Conservation (phyloP, 1,139 yeast species). For the Scheffersomyces insectosa region DNA sequence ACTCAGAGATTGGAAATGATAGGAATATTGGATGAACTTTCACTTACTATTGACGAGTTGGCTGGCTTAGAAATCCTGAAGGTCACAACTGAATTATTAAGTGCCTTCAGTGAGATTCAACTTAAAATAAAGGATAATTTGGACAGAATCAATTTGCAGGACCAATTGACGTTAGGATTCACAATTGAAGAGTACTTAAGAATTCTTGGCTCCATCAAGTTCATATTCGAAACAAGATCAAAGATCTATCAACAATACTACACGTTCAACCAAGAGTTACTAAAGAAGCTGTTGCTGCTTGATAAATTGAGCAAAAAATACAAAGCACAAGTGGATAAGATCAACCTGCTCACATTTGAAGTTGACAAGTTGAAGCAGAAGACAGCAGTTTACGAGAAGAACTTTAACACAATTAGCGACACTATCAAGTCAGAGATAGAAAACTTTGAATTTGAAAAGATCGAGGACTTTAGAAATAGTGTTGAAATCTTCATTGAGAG, state of each 20-base stretch:
- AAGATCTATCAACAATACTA: slow-evolving; percentile 66
- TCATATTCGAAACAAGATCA: slow-evolving; percentile 73
- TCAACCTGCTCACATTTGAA: slow-evolving; percentile 55
- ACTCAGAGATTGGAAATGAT: slow-evolving; percentile 76
- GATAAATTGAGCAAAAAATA: slow-evolving; percentile 59
- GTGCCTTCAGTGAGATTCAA: slow-evolving; percentile 70
- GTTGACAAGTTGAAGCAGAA: slow-evolving; percentile 59
- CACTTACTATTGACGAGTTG: slow-evolving; percentile 67
- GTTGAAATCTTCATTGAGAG: slow-evolving; percentile 91
- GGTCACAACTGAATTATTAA: slow-evolving; percentile 55
- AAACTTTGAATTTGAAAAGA: slow-evolving; percentile 70
- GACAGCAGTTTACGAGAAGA: slow-evolving; percentile 53
- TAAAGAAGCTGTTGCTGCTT: slow-evolving; percentile 47
- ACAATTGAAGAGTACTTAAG: slow-evolving; percentile 88
- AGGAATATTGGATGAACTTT: slow-evolving; percentile 39
- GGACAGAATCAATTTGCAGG: slow-evolving; percentile 82
- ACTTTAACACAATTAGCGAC: slow-evolving; percentile 61
- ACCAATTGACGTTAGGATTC: slow-evolving; percentile 80
- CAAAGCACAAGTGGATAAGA: slow-evolving; percentile 64
- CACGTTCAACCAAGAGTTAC: slow-evolving; percentile 42
- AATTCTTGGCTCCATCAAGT: slow-evolving; percentile 71
- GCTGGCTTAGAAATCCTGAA: slow-evolving; percentile 77
- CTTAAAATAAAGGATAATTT: slow-evolving; percentile 69
- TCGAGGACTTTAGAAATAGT: slow-evolving; percentile 83
- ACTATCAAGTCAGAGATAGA: slow-evolving; percentile 70